Evolutionary conservation across 306 rosid species (phyloP), one percentile per base, ranked within the genome.

Genomic region (Myrica gale): DNA sequence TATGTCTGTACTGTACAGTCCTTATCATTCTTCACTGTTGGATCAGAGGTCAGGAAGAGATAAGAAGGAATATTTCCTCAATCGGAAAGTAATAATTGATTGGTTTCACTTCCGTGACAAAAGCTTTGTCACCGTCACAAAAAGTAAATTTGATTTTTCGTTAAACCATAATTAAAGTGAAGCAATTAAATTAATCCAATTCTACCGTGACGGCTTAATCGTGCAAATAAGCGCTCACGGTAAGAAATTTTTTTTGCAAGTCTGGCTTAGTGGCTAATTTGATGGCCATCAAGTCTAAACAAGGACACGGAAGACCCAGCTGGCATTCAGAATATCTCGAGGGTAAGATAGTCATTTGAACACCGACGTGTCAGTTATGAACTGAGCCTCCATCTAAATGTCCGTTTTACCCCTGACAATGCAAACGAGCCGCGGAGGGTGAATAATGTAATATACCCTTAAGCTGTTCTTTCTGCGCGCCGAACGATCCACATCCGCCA

Each of bases 401-500:
- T 1, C 72, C 45, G 44, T 17, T 42, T 8, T 82, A 74, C 37
- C 82, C 76, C 71, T 82, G 32, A 8, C 15, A 1, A 57, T 3
- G 1, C 13, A 3, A 57, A 78, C 32, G 32, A 57, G 6, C 23
- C 0, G 23, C 1, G 17, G 5, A 16, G 4, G 26, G 20, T 11
- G 7, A 1, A 55, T 4, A 6, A 17, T 1, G 32, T 43, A 3
- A 16, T 32, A 71, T 91, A 94, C 98, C 98, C 96, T 96, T 19
- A 90, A 37, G 71, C 93, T 89, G 82, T 92, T 96, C 82, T 92
- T 92, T 72, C 86, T 92, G 68, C 97, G 92, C 77, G 90, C 90
- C 4, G 97, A 80, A 1, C 94, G 98, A 88, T 96, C 98, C 17
- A 90, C 97, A 63, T 96, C 90, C 15, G 99, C 99, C 8, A 96